phyloP scores from a whole-genome alignment of 2,329 filamentous ascomycete species.

The Myotisia sp. region DNA sequence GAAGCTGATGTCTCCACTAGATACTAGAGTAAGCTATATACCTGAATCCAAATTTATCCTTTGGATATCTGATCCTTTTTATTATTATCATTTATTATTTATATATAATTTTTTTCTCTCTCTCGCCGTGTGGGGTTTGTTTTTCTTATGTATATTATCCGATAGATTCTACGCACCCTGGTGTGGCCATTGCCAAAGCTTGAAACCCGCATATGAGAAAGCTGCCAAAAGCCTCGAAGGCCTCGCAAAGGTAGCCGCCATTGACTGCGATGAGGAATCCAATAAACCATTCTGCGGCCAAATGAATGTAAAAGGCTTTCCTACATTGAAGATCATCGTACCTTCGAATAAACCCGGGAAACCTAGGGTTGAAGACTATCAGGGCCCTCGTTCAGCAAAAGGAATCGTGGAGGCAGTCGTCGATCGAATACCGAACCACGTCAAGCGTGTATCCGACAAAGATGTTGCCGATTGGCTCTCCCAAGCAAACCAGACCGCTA shows the following conservation, averaged over 20 bases:
- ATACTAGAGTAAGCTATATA: conserved; percentile 38
- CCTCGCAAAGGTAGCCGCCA: conserved; percentile 80
- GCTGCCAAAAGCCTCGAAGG: conserved; percentile 79
- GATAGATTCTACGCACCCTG: conserved; percentile 94
- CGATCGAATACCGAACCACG: conserved; percentile 81
- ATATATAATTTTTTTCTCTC: conserved; percentile 11
- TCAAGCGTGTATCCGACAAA: conserved; percentile 66
- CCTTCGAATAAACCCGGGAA: conserved; percentile 68
- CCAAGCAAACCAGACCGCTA: conserved; percentile 53
- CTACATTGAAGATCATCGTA: conserved; percentile 83
- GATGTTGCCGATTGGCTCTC: conserved; percentile 61
- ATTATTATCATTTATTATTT: conserved; percentile 7
- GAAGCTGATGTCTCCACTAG: conserved; percentile 19
- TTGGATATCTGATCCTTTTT: no score
- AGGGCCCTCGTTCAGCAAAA: conserved; percentile 69
- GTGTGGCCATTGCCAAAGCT: conserved; percentile 94
- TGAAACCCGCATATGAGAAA: conserved; percentile 92
- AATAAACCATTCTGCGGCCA: conserved; percentile 79
- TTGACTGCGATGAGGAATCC: conserved; percentile 85
- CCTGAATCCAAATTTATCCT: conserved; percentile 1
- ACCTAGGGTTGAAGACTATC: conserved; percentile 79
- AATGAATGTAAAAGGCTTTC: conserved; percentile 87
- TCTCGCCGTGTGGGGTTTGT: no score
- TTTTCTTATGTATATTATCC: no score
- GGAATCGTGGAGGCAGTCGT: conserved; percentile 75